Evolutionary conservation across 2,329 filamentous ascomycete species (phyloP), one percentile per base, ranked within the genome.

Genomic region (Anthostomella pinea): DNA sequence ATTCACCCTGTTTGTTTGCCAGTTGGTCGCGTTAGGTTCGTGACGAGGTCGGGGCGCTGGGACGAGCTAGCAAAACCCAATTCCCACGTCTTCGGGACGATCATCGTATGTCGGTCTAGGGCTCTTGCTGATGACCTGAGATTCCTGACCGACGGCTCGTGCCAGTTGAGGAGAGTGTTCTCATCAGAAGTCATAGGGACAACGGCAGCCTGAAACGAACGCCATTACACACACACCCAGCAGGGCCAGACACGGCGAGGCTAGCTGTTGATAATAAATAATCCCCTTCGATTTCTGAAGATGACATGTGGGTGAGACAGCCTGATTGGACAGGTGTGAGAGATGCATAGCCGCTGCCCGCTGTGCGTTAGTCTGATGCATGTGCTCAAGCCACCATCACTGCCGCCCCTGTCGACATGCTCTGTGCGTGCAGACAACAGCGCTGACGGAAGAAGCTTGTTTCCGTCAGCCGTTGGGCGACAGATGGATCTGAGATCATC

Each of bases 261-360:
- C 44, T 45, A 45, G 46, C 36, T 35, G 44, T 37, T 32, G 42
- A 35, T 26, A 35, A 43, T 42, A 40, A 39, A 41, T 27, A 27
- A 28, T 35, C 41, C 42, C 33, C 35, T 39, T 34, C 24, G 27
- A 41, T 39, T n/a, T 45, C 44, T 52, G 44, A 43, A 42, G 33
- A 39, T 37, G 34, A 44, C 35, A 51, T 38, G 48, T 47, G 43
- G 43, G 39, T 43, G 35, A 41, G 27, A 42, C 35, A 33, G 23
- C 46, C 40, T 52, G 51, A 56, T 58, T 57, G 55, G 57, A 23
- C 42, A 52, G 48, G 48, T 53, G 49, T 52, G 44, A 49, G 54
- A 56, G 54, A 53, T 60, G 58, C 57, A 61, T 61, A 60, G 55
- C 57, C 58, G 58, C 56, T 54, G 58, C 54, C 57, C 56, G 57